Evolutionary conservation across 2,329 filamentous ascomycete species (phyloP).

Genomic region (Xylariaceae sp.): DNA sequence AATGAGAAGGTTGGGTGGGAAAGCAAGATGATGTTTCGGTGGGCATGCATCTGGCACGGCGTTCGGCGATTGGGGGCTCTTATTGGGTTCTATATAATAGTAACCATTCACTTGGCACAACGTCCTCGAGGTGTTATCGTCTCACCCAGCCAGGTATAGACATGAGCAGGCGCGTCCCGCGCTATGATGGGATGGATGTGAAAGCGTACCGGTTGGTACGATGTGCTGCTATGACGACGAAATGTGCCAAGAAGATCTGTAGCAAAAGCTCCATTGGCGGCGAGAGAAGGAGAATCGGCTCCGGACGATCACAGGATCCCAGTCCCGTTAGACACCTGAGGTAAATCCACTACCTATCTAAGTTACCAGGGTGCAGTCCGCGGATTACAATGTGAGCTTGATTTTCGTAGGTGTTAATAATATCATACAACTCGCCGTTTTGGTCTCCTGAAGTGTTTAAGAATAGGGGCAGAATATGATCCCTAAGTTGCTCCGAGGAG

Average conservation of each 20-base stretch:
- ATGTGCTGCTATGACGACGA: constrained; percentile 4
- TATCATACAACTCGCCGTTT: background rate
- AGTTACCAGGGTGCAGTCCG: background rate
- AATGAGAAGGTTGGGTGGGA: constrained; percentile 34
- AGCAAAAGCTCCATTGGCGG: background rate
- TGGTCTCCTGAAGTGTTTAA: background rate
- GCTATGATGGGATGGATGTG: constrained; percentile 1
- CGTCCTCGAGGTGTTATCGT: constrained; percentile 8
- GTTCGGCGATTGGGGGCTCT: constrained; percentile 30
- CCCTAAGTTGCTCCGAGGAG: no score
- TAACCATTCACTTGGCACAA: constrained; percentile 9
- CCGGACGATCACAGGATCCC: background rate
- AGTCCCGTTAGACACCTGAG: constrained; percentile 1
- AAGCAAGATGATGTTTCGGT: constrained; percentile 20
- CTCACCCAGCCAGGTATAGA: constrained; percentile 6
- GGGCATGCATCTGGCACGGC: constrained; percentile 34
- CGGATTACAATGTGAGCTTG: background rate
- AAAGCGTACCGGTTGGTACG: background rate
- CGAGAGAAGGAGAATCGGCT: background rate
- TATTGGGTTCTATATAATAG: constrained; percentile 24
- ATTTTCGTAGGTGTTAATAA: background rate
- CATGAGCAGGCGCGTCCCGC: constrained; percentile 1
- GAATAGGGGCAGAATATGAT: no score
- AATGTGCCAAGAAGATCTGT: background rate
- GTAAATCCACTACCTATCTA: background rate